Evolutionary conservation across 441 rosid species (phyloP).

Genomic region (Kokia cookei): DNA sequence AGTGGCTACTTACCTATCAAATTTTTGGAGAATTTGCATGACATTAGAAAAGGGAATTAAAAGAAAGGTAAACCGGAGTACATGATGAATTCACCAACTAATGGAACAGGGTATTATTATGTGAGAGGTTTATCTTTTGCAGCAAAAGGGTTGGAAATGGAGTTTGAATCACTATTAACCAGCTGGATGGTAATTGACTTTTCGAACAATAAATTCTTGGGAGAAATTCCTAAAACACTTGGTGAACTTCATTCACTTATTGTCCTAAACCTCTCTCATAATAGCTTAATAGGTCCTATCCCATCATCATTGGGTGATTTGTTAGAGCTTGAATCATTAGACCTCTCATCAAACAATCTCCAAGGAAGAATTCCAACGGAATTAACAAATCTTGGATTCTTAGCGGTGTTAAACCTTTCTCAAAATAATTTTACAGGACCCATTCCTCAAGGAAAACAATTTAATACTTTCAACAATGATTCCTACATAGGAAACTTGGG

Average conservation of each 20-base stretch:
- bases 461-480: too few species aligned
- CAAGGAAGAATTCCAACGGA: too few species aligned
- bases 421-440: too few species aligned
- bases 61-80: neutral
- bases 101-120: neutral
- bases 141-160: neutral
- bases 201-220: constrained; percentile 17
- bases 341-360: too few species aligned
- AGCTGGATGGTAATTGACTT: constrained; percentile 16
- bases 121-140: neutral
- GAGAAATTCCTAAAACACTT: constrained; percentile 14
- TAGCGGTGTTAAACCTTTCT: too few species aligned
- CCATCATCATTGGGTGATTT: too few species aligned
- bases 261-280: constrained; percentile 4
- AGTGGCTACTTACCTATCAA: constrained; percentile 1
- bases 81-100: too few species aligned
- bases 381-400: too few species aligned
- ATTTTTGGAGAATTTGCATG: neutral
- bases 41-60: neutral
- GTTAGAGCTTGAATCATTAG: too few species aligned
- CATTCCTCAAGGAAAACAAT: too few species aligned
- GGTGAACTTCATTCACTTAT: neutral
- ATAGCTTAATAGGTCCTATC: too few species aligned
- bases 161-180: neutral
- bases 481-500: too few species aligned